These are phyloP conservation scores for Nemania bipapillata DNA, from an alignment of 2,329 filamentous ascomycete genomes.

Conservation along the genomic window DNA sequence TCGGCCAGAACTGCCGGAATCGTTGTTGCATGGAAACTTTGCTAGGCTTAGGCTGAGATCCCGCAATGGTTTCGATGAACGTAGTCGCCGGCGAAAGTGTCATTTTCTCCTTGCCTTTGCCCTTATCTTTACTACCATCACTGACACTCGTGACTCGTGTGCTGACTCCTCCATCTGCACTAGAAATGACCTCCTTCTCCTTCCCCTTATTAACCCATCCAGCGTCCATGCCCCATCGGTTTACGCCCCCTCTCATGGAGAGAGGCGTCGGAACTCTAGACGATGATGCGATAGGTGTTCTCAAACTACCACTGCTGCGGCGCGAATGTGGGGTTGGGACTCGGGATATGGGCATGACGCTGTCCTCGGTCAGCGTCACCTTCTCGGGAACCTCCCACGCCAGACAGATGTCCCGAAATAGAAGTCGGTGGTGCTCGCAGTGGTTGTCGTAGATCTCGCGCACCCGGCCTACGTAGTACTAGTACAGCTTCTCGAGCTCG, in stretches of 20 bases:
- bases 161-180: neutral
- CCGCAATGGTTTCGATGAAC: neutral
- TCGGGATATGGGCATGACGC: neutral
- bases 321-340: constrained; percentile 16
- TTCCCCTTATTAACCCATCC: constrained; percentile 21
- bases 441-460: constrained; percentile 35
- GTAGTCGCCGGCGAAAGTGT: neutral
- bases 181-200: constrained; percentile 24
- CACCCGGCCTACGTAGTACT: constrained; percentile 39
- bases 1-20: constrained; percentile 23
- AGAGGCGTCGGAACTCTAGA: constrained; percentile 8
- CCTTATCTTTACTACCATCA: neutral
- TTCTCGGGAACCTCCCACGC: constrained; percentile 32
- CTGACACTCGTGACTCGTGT: neutral
- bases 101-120: neutral
- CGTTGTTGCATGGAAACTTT: constrained; percentile 30
- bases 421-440: constrained; percentile 34
- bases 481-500: constrained; percentile 38
- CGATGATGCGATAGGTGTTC: neutral
- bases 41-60: constrained; percentile 8
- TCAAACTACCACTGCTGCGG: constrained; percentile 18
- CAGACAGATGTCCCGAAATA: constrained; percentile 30
- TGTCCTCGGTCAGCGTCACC: constrained; percentile 26
- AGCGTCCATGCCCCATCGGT: neutral
- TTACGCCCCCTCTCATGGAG: neutral